A percentile compares a stretch with the other conserved stretches of the same genome.
These are phyloP conservation scores for Sclerotinia minor DNA, from an alignment of 2,329 filamentous ascomycete genomes.

Conservation along the genomic window DNA sequence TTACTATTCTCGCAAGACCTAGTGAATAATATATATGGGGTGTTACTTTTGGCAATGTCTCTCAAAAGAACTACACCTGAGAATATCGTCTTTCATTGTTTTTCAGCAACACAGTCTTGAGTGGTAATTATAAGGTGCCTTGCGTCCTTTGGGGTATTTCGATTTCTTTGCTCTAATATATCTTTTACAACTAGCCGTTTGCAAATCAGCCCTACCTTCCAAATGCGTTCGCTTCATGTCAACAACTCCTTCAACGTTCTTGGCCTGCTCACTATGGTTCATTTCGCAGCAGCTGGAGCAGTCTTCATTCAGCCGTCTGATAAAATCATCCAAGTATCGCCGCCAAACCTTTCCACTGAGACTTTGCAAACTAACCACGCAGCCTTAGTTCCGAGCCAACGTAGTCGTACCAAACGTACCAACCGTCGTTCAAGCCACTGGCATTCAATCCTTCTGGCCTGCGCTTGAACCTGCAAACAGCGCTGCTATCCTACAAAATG, in stretches of 20 bases:
- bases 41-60: no score
- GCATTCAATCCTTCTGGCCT: constrained; percentile 12
- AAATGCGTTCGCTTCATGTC: neutral
- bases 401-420: constrained; percentile 3
- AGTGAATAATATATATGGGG: neutral
- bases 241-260: neutral
- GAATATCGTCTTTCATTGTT: no score
- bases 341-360: no score
- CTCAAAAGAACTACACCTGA: no score
- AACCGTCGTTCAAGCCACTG: constrained; percentile 2
- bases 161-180: no score
- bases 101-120: no score
- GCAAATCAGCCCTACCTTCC: no score
- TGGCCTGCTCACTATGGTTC: neutral
- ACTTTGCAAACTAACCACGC: neutral
- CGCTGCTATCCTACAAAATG: constrained; percentile 28
- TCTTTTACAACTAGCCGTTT: no score
- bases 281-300: neutral
- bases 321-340: neutral
- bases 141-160: no score
- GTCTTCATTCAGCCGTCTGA: neutral
- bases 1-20: no score
- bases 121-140: no score
- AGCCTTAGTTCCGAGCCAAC: neutral
- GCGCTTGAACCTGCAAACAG: neutral